Evolutionary conservation across 1,284 basidiomycete genomes (phyloP), one percentile per base, ranked within the genome.

Genomic region (Tranzscheliella williamsii): DNA sequence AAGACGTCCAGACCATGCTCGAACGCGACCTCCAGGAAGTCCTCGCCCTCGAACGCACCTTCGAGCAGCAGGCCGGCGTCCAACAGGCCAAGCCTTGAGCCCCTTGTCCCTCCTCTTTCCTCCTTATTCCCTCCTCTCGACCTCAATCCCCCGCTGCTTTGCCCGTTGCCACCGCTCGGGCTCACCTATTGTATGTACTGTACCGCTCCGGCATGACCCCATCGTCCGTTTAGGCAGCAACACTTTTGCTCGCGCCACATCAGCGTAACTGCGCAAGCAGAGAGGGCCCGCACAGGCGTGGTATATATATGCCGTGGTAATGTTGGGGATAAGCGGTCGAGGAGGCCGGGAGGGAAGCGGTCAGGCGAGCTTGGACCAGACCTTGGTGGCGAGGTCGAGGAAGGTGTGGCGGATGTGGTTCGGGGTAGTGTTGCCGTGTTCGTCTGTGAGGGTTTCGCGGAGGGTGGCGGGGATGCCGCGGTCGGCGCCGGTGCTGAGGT

Each of bases 401-500:
- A 72, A 69, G 5, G 45, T 51, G 18, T 22, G 6, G 9, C 50
- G 29, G 24, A 51, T 42, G 6, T 45, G 52, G 27, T 56, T 56
- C 24, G 26, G 11, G 27, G 11, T 29, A 11, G 37, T 18, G 7
- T 6, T 26, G 23, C 16, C 12, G 15, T 26, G 35, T 35, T 23
- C 52, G 18, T 68, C 67, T 8, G 73, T 73, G 22, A 51, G 70
- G 12, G 30, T 27, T 20, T 63, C 64, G 38, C 38, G 58, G 20
- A 82, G 76, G 57, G 82, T 80, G 15, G 82, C 74, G 0, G 83
- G 83, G 23, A 78, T 61, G 2, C 93, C 93, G 0, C 71, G 76
- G 68, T 97, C 93, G 1, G 90, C 87, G 5, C 86, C 84, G 5
- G 78, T 78, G 70, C 90, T 91, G 12, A 96, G 86, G 1, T 82